Base-by-base conservation (phyloP, 148 eudicot species). In the Camellia japonica region DNA sequence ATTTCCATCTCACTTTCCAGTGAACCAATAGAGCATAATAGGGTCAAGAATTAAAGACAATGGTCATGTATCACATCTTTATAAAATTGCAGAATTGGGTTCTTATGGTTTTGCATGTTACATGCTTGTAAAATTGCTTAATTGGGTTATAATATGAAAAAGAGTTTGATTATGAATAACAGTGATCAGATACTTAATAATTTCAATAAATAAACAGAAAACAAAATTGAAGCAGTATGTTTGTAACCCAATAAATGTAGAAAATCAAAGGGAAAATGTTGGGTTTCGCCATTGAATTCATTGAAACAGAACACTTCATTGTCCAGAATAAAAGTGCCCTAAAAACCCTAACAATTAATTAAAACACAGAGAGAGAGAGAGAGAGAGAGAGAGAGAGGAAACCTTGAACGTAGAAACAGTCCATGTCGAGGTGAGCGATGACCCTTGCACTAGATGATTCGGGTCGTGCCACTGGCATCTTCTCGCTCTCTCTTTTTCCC, bases 301-400 rank as follows among this genome's bases (percentile, higher is more conserved):
- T 23, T 23, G 70, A 47, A 49, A 6, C 55, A 66, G 3, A 58
- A 38, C 47, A 73, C 10, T 38, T 54, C 47, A n/a, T 71, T 10
- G 5, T 78, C 52, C 79, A 16, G 12, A 30, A 23, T 64, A 18
- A 2, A 10, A 68, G 18, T 78, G 64, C 73, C 73, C 80, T 54
- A 68, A n/a, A 52, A 54, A 47, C 63, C 20, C 20, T 16, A 14
- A 61, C 52, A 62, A 7, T 49, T 59, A 30, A 30, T 30, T 1
- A 30, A 30, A 30, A 30, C 38, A 30, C 1, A 30, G 0, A 23
- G 0, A 23, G 38, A 30, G 38, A 1, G 38, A 30, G 38, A 1
- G 38, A 1, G 38, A 30, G 38, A 30, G 23, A 23, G 38, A 30
- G 38, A 30, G 38, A 1, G 38, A 1, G 38, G 38, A 30, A 30